Percentiles rank a stretch among this genome's conserved stretches.
Conservation (phyloP, 208 protist species). For the Leptomonas seymouri region DNA sequence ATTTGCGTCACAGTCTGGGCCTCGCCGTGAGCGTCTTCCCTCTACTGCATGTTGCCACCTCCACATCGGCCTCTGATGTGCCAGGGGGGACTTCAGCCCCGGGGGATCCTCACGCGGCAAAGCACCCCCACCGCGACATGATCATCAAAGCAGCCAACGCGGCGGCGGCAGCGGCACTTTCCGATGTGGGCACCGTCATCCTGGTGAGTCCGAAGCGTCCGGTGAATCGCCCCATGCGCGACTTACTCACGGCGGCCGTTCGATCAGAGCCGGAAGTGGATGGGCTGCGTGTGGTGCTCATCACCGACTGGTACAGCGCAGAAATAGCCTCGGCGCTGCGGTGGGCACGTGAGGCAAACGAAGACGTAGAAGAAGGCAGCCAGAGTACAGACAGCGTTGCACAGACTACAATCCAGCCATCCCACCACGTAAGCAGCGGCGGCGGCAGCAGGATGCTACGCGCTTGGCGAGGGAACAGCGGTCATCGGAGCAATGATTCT, state of each 20-base stretch:
- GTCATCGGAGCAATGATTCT: not conserved
- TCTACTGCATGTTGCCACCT: conserved; percentile 14
- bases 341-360: conserved; percentile 6
- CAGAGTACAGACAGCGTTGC: not conserved
- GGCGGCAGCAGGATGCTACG: not conserved
- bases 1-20: conserved; percentile 45
- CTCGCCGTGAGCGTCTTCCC: conserved; percentile 59
- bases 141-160: not conserved
- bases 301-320: conserved; percentile 57
- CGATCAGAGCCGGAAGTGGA: not conserved
- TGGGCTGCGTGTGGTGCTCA: conserved; percentile 45
- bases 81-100: not conserved
- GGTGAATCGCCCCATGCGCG: conserved; percentile 32
- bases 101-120: not conserved
- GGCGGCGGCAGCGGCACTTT: conserved; percentile 11
- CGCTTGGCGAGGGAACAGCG: not conserved
- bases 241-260: conserved; percentile 34
- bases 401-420: not conserved
- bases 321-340: conserved; percentile 9
- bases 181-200: conserved; percentile 40
- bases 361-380: not conserved
- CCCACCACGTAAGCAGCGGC: not conserved
- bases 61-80: not conserved
- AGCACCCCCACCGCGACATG: not conserved
- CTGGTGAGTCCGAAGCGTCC: conserved; percentile 54